Conservation (phyloP, 352 stramenopile species). For the Saprolegnia parasitica region DNA sequence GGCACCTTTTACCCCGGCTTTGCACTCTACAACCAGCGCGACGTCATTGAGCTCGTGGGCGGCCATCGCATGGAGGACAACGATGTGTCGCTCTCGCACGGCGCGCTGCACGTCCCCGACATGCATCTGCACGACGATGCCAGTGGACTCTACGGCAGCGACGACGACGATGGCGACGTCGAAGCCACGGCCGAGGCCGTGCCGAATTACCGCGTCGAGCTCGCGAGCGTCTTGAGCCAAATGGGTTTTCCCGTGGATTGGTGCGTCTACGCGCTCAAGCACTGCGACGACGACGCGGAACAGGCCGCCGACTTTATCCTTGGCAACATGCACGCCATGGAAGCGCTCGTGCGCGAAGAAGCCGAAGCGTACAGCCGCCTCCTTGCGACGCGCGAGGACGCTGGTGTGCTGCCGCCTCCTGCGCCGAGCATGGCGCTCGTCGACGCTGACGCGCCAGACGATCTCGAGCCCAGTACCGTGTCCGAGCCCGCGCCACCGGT, state of each 20-base stretch:
- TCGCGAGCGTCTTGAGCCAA: conserved; percentile 69
- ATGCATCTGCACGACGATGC: conserved; percentile 44
- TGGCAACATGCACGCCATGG: conserved; percentile 79
- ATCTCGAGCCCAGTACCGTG: background rate
- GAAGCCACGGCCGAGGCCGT: conserved; percentile 40
- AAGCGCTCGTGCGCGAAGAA: conserved; percentile 71
- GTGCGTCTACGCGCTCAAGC: conserved; percentile 75
- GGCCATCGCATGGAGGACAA: conserved; percentile 77
- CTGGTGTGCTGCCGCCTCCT: background rate
- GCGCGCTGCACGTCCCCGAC: conserved; percentile 21
- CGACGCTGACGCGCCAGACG: background rate
- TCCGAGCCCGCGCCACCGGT: conserved; percentile 36
- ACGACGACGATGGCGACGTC: conserved; percentile 69
- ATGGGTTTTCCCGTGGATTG: conserved; percentile 87
- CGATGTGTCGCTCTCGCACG: conserved; percentile 29
- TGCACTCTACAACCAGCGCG: conserved; percentile 83
- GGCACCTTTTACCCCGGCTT: conserved; percentile 83
- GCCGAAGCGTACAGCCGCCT: conserved; percentile 47
- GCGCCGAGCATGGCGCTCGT: background rate
- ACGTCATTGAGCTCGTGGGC: conserved; percentile 80
- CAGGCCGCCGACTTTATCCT: conserved; percentile 80
- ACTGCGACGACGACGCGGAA: conserved; percentile 81
- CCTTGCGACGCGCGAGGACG: conserved; percentile 21
- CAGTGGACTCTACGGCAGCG: conserved; percentile 56
- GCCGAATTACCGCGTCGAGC: conserved; percentile 81